Base-by-base conservation (phyloP, 2,329 filamentous ascomycete genomes). In the Gremmenia infestans region DNA sequence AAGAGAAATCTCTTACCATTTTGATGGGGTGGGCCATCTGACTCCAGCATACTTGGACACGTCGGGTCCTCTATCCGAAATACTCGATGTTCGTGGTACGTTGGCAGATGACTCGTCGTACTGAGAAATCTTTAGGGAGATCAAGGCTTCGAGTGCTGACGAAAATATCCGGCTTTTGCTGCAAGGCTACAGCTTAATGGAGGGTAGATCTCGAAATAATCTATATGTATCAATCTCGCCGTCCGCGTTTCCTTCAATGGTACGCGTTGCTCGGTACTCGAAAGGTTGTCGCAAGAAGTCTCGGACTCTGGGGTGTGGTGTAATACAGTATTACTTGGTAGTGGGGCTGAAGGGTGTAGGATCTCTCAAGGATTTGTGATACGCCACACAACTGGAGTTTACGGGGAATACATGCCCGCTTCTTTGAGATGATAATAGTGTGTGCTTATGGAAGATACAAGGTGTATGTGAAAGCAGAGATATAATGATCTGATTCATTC, bases 41-140 rank as follows among this genome's bases (percentile, higher is more conserved):
- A 59, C 66, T 69, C 66, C 60, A 68, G 64, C 67, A 70, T 70
- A 68, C 50, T 67, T 67, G 55, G 54, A 37, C 51, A 40, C 37
- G 50, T 45, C 22, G 52, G 40, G 17, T 47, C 23, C 45, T 25
- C 22, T n/a, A 23, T 32, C 23, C 14, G 5, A 23, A 25, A 23
- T 23, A 47, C 12, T 23, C 17, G 45, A 45, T 25, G 19, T 45
- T 23, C 19, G 22, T 19, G 19, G n/a, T 19, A 45, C 42, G 42
- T 23, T 23, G 19, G 42, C 42, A 45, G 45, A 28, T 47, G 45
- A 47, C 42, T 35, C 23, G 45, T 22, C 15, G 45, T 5, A 22
- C 25, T 25, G 19, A 11, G 23, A 47, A 28, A 32, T 47, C 45
- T 47, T 7, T 19, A 11, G 42, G 42, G 11, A 19, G 19, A 45